Evolutionary conservation across 1,284 basidiomycete genomes (phyloP).

Genomic region (Cryptococcus hybrid): DNA sequence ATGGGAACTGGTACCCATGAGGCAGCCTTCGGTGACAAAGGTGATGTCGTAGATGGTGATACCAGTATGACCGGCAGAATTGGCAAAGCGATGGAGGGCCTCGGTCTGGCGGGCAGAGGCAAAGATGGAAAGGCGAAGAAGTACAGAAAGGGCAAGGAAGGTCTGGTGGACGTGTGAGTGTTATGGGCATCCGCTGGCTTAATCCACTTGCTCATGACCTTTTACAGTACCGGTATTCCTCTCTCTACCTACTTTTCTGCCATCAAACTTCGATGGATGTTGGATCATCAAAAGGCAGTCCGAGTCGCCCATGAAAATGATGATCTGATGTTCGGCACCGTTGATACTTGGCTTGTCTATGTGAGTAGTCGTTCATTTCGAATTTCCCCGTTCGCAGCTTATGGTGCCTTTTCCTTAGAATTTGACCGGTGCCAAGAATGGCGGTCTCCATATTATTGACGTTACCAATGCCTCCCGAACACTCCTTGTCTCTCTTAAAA

Average conservation of each 20-base stretch:
- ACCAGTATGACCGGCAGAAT: conserved; percentile 14
- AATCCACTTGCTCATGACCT: not conserved
- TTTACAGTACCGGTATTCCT: conserved; percentile 76
- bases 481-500: conserved; percentile 80
- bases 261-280: conserved; percentile 95
- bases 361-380: conserved; percentile 55
- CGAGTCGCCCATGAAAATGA: conserved; percentile 75
- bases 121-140: conserved; percentile 11
- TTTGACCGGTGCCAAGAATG: conserved; percentile 69
- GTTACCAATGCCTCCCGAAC: conserved; percentile 97
- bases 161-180: conserved; percentile 67
- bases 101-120: conserved; percentile 28
- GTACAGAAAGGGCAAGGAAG: conserved; percentile 61
- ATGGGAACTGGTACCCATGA: conserved; percentile 32
- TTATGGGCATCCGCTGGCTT: not conserved
- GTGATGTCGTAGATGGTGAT: conserved; percentile 22
- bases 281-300: conserved; percentile 82
- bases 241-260: conserved; percentile 96
- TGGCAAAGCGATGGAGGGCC: conserved; percentile 25
- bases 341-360: conserved; percentile 95
- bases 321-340: conserved; percentile 85
- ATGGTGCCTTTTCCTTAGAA: conserved; percentile 57
- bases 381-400: not conserved
- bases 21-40: conserved; percentile 33
- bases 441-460: conserved; percentile 82